Percentiles rank a stretch among this genome's conserved stretches.
phyloP scores from a whole-genome alignment of 73 alveolate species.

The Paramecium bursaria region DNA sequence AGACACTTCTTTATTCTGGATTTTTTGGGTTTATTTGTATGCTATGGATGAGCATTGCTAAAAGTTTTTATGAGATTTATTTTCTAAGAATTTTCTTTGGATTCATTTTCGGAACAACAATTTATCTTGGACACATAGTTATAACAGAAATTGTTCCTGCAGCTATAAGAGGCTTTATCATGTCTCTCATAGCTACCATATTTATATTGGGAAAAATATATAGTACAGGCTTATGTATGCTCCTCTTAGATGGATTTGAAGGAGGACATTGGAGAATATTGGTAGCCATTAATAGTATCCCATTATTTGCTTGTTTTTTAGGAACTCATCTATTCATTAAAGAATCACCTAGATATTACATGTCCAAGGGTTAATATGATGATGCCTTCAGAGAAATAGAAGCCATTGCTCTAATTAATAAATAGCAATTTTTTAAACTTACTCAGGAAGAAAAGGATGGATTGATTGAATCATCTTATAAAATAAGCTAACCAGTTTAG shows the following conservation, averaged over 20 bases:
- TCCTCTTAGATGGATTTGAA: constrained; percentile 12
- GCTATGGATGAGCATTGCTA: constrained; percentile 47
- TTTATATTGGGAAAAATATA: constrained; percentile 38
- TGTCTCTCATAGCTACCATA: constrained; percentile 10
- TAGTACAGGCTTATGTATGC: constrained; percentile 34
- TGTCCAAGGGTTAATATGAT: neutral
- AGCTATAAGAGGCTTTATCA: constrained; percentile 3
- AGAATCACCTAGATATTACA: constrained; percentile 44
- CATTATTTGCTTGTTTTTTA: constrained; percentile 9
- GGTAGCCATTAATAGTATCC: constrained; percentile 17
- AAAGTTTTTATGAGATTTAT: constrained; percentile 26
- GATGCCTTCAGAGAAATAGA: constrained; percentile 52
- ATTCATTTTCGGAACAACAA: constrained; percentile 48
- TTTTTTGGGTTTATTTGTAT: constrained; percentile 12
- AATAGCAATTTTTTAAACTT: neutral
- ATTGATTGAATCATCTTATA: neutral
- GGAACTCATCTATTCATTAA: neutral
- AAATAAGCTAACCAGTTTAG: neutral
- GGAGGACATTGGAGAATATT: constrained; percentile 50
- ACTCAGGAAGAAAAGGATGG: constrained; percentile 7
- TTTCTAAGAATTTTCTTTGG: constrained; percentile 31
- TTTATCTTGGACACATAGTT: constrained; percentile 45
- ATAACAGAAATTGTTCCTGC: constrained; percentile 53
- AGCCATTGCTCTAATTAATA: neutral
- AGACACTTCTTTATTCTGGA: neutral